These are phyloP conservation scores for Colletotrichum australisinense DNA, from an alignment of 2,329 filamentous ascomycete genomes.

Conservation along the genomic window DNA sequence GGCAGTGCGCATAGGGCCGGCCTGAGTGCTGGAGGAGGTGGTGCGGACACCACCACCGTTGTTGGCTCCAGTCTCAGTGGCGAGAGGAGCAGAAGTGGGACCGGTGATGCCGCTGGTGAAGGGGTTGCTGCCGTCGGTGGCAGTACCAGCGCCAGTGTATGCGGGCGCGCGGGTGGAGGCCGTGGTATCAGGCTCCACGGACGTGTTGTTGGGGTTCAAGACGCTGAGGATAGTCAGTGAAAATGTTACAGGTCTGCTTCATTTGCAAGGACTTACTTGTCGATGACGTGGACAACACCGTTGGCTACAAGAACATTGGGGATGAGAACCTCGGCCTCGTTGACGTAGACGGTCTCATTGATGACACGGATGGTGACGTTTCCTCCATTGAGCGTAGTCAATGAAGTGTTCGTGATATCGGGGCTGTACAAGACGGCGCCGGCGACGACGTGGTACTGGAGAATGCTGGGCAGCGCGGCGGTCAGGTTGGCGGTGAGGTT, in stretches of 20 bases:
- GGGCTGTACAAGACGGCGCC: conserved; percentile 65
- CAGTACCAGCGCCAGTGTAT: conserved; percentile 64
- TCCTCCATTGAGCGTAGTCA: conserved; percentile 37
- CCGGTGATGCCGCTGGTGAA: conserved; percentile 66
- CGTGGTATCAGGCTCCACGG: conserved; percentile 53
- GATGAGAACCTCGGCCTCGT: conserved; percentile 60
- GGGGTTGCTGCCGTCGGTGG: conserved; percentile 55
- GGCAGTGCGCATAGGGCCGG: conserved; percentile 47
- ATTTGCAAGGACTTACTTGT: conserved; percentile 56
- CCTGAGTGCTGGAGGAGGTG: conserved; percentile 47
- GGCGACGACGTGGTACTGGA: conserved; percentile 74
- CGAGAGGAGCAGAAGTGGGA: conserved; percentile 52
- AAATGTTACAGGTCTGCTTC: neutral
- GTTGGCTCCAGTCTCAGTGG: conserved; percentile 39
- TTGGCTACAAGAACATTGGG: conserved; percentile 63
- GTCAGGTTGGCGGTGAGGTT: conserved; percentile 60
- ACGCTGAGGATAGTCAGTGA: conserved; percentile 51
- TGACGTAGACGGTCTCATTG: conserved; percentile 58
- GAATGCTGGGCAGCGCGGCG: conserved; percentile 61
- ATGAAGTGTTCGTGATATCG: conserved; percentile 25
- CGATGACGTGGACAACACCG: conserved; percentile 68
- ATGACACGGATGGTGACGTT: conserved; percentile 47
- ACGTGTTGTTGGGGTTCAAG: conserved; percentile 65
- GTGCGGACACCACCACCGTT: conserved; percentile 34
- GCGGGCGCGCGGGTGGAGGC: conserved; percentile 60